phyloP scores from a whole-genome alignment of 2,329 filamentous ascomycete species.

The Verticillium tricorpus region DNA sequence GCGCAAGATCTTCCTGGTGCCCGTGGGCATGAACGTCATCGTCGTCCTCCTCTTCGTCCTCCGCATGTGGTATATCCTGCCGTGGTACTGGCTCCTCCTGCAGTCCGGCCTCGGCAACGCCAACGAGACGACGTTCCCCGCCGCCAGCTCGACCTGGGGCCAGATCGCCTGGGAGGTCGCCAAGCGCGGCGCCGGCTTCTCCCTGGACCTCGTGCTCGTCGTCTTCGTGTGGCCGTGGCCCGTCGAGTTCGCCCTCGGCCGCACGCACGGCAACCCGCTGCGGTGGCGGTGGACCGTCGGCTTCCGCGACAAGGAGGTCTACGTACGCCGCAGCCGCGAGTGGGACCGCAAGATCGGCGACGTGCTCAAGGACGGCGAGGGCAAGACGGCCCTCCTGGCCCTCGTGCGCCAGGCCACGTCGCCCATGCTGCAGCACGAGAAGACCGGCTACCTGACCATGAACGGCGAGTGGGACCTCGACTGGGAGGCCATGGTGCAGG shows the following conservation, averaged over 20 bases:
- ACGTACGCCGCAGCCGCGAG: conserved; percentile 70
- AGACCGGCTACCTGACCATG: conserved; percentile 86
- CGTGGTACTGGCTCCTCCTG: conserved; percentile 68
- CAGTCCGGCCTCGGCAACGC: conserved; percentile 59
- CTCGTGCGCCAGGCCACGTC: conserved; percentile 66
- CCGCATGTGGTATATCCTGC: conserved; percentile 64
- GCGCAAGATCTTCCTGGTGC: conserved; percentile 76
- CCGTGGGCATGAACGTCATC: conserved; percentile 68
- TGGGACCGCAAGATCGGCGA: conserved; percentile 63
- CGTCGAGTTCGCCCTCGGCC: conserved; percentile 63
- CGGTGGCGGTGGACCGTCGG: conserved; percentile 71
- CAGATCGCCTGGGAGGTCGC: conserved; percentile 53
- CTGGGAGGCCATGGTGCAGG: conserved; percentile 73
- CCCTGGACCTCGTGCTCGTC: conserved; percentile 68
- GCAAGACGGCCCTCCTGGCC: conserved; percentile 54
- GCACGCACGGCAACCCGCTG: conserved; percentile 54
- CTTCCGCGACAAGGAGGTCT: conserved; percentile 74
- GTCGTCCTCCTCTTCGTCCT: conserved; percentile 61
- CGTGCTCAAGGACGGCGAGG: conserved; percentile 45
- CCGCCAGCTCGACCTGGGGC: conserved; percentile 48
- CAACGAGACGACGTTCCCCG: conserved; percentile 63
- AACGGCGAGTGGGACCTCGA: conserved; percentile 84
- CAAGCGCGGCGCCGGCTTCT: conserved; percentile 59
- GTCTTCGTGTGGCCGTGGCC: conserved; percentile 71
- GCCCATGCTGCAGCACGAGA: conserved; percentile 61